Evolutionary conservation across 257 asterid genomes (phyloP).

Genomic region (Przewalskia tangutica): DNA sequence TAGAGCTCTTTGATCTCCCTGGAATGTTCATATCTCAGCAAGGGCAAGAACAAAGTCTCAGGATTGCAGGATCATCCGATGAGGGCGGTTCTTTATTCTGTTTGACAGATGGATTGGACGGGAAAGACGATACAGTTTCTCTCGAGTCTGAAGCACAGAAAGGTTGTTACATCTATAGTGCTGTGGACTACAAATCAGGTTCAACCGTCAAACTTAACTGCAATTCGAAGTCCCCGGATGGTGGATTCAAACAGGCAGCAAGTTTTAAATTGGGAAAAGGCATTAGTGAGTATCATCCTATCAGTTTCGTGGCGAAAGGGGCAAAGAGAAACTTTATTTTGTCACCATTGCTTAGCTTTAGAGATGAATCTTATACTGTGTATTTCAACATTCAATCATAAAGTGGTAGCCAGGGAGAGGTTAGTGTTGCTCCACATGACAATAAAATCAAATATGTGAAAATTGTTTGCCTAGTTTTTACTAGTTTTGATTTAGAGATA

Average conservation of each 20-base stretch:
- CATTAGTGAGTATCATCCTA: slow-evolving; percentile 56
- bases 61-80: slow-evolving; percentile 15
- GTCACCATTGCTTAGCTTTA: slow-evolving; percentile 57
- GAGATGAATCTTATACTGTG: slow-evolving; percentile 81
- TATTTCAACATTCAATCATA: slow-evolving; percentile 36
- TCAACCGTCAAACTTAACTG: slow-evolving; percentile 37
- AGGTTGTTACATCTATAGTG: slow-evolving; percentile 41
- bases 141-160: slow-evolving; percentile 33
- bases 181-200: slow-evolving; percentile 12
- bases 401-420: background rate
- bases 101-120: slow-evolving; percentile 36
- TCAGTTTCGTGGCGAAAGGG: slow-evolving; percentile 78
- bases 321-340: slow-evolving; percentile 39
- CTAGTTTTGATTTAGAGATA: background rate
- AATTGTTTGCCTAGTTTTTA: background rate
- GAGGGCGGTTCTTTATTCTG: slow-evolving; percentile 22
- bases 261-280: slow-evolving; percentile 56
- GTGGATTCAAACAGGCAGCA: slow-evolving; percentile 30
- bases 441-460: background rate
- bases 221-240: slow-evolving; percentile 16
- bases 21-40: slow-evolving; percentile 46
- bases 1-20: slow-evolving; percentile 62
- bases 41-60: slow-evolving; percentile 38
- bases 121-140: slow-evolving; percentile 27
- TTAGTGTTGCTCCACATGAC: background rate